Evolutionary conservation across 1,284 basidiomycete species (phyloP).

Genomic region (Cutaneotrichosporon mucoides): DNA sequence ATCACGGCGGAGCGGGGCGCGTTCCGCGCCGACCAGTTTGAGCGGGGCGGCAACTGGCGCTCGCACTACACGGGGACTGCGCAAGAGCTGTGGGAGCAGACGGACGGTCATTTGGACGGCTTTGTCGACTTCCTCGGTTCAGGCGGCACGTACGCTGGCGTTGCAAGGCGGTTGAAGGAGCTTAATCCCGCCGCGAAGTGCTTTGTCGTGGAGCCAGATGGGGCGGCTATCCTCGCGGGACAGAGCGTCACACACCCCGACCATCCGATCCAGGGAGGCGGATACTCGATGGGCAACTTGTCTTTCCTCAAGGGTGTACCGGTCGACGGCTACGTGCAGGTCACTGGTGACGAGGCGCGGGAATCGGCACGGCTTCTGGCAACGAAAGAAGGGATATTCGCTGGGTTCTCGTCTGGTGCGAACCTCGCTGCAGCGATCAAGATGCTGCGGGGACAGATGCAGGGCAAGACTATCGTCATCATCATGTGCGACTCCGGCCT

Average conservation of each 20-base stretch:
- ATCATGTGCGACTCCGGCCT: constrained; percentile 4
- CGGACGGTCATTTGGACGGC: not conserved
- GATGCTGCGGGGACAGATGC: constrained; percentile 1
- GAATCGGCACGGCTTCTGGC: not conserved
- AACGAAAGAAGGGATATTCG: constrained; percentile 1
- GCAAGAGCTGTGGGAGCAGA: constrained; percentile 2
- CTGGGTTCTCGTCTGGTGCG: constrained; percentile 4
- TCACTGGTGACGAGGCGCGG: constrained; percentile 2
- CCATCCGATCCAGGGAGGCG: constrained; percentile 4
- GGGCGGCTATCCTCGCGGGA: not conserved
- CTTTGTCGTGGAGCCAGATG: constrained; percentile 1
- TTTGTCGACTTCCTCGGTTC: constrained; percentile 3
- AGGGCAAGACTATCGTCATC: constrained; percentile 1
- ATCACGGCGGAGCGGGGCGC: not conserved
- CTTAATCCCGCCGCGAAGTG: not conserved
- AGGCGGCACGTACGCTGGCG: constrained; percentile 2
- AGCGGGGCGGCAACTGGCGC: not conserved
- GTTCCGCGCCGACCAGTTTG: constrained; percentile 6
- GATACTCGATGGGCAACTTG: constrained; percentile 3
- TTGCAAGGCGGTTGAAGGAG: not conserved
- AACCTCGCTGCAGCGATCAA: constrained; percentile 1
- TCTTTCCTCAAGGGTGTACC: not conserved
- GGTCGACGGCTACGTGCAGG: not conserved
- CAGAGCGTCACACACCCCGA: not conserved
- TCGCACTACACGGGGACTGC: not conserved